These are phyloP conservation scores for Fusarium burgessii DNA, from an alignment of 2,329 filamentous ascomycete genomes.

Conservation along the genomic window DNA sequence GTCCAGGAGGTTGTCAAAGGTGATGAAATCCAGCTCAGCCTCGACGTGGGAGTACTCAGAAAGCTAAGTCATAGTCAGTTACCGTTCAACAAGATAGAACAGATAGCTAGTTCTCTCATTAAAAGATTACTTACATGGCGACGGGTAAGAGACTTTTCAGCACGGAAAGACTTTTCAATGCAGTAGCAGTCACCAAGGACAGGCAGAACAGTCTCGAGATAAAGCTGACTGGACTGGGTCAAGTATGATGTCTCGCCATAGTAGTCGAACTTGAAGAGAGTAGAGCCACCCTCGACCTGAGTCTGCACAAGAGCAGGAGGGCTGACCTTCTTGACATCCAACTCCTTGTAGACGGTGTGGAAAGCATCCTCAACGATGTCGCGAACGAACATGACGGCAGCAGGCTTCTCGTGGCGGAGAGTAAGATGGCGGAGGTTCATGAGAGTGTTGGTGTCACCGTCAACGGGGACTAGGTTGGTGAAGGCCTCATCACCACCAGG, in stretches of 20 bases:
- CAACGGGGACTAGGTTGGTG: slow-evolving; percentile 74
- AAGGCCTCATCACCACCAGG: slow-evolving; percentile 91
- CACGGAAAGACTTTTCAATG: slow-evolving; percentile 98
- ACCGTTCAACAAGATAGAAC: too few species aligned
- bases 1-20: slow-evolving; percentile 86
- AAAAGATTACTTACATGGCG: slow-evolving; percentile 68
- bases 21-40: slow-evolving; percentile 95
- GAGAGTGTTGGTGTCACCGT: slow-evolving; percentile 59
- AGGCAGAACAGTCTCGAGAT: slow-evolving; percentile 93
- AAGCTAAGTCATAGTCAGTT: slow-evolving; percentile 55
- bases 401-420: slow-evolving; percentile 84
- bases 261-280: slow-evolving; percentile 89
- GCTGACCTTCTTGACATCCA: slow-evolving; percentile 83
- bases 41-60: slow-evolving; percentile 98
- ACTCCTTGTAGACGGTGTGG: slow-evolving; percentile 80
- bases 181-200: slow-evolving; percentile 96
- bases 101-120: not conserved
- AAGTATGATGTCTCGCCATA: slow-evolving; percentile 93
- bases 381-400: slow-evolving; percentile 89
- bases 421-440: slow-evolving; percentile 87
- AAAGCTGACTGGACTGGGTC: slow-evolving; percentile 96
- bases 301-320: slow-evolving; percentile 95
- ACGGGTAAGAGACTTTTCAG: slow-evolving; percentile 94
- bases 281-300: slow-evolving; percentile 91
- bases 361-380: slow-evolving; percentile 86